These are phyloP conservation scores for Acanthamoeba triangularis DNA, from an alignment of 208 protist species.

Conservation along the genomic window DNA sequence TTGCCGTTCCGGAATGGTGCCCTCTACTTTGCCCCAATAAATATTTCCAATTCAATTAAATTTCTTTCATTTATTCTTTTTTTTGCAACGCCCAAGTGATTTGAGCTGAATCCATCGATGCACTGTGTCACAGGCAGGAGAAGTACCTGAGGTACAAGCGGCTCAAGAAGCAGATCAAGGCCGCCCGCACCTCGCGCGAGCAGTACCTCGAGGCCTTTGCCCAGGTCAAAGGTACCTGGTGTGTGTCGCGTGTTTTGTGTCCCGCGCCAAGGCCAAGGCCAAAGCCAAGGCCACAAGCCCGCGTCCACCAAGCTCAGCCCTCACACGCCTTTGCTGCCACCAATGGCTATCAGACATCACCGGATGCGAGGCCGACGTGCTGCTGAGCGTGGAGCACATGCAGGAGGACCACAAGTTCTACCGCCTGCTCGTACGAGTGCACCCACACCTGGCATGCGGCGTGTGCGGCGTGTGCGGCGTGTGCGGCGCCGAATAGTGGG, in stretches of 20 bases:
- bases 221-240: conserved; percentile 23
- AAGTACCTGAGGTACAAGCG: conserved; percentile 3
- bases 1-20: background rate
- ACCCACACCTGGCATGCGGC: too few relatives aligned
- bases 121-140: background rate
- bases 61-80: background rate
- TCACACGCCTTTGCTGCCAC: too few relatives aligned
- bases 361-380: background rate
- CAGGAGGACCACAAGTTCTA: conserved; percentile 2
- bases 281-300: too few relatives aligned
- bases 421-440: background rate
- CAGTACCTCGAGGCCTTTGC: background rate
- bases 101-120: background rate
- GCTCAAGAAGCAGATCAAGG: conserved; percentile 38
- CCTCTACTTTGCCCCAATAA: background rate
- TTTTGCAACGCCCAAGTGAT: background rate
- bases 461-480: too few relatives aligned
- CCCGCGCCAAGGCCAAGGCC: too few relatives aligned
- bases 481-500: too few relatives aligned
- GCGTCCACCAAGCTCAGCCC: too few relatives aligned
- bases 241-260: too few relatives aligned
- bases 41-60: too few relatives aligned
- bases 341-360: background rate
- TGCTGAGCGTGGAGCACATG: conserved; percentile 5
- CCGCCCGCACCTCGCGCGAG: background rate